These are phyloP conservation scores for Xylariaceae sp. DNA, from an alignment of 2,329 filamentous ascomycete genomes.

Conservation along the genomic window DNA sequence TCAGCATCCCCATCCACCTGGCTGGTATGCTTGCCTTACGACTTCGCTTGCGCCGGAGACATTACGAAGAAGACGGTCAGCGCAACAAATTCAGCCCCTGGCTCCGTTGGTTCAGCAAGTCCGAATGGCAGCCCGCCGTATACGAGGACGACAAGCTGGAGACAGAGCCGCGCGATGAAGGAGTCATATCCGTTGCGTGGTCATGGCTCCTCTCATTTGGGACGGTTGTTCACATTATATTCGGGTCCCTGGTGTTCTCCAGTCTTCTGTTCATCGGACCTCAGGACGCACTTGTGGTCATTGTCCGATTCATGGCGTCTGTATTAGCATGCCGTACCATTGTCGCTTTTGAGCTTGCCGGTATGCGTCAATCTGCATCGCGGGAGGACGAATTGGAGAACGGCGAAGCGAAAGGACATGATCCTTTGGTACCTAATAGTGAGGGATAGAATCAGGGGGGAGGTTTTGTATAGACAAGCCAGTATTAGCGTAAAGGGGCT, in stretches of 20 bases:
- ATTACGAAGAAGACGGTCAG: not conserved
- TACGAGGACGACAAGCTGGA: conserved; percentile 5
- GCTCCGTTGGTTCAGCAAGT: conserved; percentile 8
- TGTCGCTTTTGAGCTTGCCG: conserved; percentile 27
- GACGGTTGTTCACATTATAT: conserved; percentile 26
- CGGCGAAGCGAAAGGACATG: not conserved
- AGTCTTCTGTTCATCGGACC: conserved; percentile 26
- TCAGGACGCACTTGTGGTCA: conserved; percentile 23
- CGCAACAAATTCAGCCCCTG: conserved; percentile 1
- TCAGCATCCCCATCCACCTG: conserved; percentile 18
- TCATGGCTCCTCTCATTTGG: conserved; percentile 23
- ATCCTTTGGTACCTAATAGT: not conserved
- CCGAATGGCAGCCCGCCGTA: conserved; percentile 10
- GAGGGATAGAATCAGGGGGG: not conserved
- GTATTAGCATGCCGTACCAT: conserved; percentile 25
- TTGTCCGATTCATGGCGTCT: conserved; percentile 25
- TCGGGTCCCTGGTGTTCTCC: conserved; percentile 27
- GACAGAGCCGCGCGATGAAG: conserved; percentile 7
- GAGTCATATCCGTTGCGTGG: conserved; percentile 9
- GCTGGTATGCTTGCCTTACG: conserved; percentile 13
- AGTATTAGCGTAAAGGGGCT: not conserved
- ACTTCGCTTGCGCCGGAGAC: conserved; percentile 14
- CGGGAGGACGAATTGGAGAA: not conserved
- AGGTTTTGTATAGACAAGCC: not conserved
- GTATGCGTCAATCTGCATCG: conserved; percentile 13